Evolutionary conservation across 768 basidiomycete species (phyloP).

Genomic region (Stropharia rugosoannulata): DNA sequence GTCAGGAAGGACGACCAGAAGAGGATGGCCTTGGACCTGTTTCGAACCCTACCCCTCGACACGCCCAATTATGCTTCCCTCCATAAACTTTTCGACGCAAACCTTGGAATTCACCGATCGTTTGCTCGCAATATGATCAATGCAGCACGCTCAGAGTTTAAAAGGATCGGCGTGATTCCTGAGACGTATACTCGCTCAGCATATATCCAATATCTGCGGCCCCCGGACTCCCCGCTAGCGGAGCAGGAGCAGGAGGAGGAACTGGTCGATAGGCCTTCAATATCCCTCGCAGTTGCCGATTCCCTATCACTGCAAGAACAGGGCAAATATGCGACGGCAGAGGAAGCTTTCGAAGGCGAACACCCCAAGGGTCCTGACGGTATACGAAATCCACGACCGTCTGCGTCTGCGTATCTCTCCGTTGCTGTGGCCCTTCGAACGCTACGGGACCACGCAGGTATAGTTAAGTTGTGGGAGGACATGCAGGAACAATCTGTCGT

Average conservation of each 20-base stretch:
- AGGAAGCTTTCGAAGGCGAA: background rate
- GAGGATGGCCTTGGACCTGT: background rate
- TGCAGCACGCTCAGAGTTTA: too few relatives aligned
- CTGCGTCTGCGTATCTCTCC: background rate
- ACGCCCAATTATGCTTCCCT: background rate
- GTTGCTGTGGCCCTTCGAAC: slow-evolving; percentile 25
- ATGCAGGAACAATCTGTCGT: slow-evolving; percentile 38
- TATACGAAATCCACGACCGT: background rate
- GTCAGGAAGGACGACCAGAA: background rate
- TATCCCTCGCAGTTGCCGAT: background rate
- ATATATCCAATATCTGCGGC: too few relatives aligned
- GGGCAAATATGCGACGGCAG: background rate
- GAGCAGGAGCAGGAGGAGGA: too few relatives aligned
- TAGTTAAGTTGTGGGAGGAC: slow-evolving; percentile 53
- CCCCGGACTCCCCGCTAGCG: too few relatives aligned
- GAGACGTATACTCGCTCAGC: too few relatives aligned
- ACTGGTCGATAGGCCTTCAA: too few relatives aligned
- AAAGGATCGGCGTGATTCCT: too few relatives aligned
- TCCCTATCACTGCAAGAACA: background rate
- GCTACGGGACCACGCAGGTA: slow-evolving; percentile 40
- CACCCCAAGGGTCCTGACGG: background rate
- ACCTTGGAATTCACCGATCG: background rate
- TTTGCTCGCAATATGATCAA: background rate
- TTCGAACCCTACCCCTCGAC: background rate
- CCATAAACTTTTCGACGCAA: background rate